A percentile compares a stretch with the other conserved stretches of the same genome.
These are phyloP conservation scores for Suillus placidus DNA, from an alignment of 768 basidiomycete genomes.

Conservation along the genomic window DNA sequence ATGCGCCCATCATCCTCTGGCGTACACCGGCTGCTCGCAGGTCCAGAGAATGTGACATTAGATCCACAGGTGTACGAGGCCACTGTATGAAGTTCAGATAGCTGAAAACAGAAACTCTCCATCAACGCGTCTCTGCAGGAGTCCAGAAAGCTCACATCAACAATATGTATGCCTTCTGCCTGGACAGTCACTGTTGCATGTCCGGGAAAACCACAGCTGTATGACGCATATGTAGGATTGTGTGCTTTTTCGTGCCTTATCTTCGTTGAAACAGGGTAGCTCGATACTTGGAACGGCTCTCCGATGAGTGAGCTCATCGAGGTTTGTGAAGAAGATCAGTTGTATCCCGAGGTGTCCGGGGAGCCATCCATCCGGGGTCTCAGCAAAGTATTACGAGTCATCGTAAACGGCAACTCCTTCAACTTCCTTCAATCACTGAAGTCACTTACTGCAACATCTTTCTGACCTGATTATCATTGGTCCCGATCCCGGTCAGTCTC, in stretches of 20 bases:
- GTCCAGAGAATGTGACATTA: conserved; percentile 60
- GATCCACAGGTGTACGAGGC: conserved; percentile 72
- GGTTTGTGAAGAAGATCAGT: conserved; percentile 15
- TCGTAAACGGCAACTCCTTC: too few relatives aligned
- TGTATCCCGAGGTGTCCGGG: conserved; percentile 21
- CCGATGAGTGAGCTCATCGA: conserved; percentile 34
- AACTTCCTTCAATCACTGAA: too few relatives aligned
- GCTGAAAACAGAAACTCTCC: conserved; percentile 39
- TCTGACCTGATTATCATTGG: too few relatives aligned
- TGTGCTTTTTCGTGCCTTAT: not conserved
- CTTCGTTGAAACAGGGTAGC: conserved; percentile 23
- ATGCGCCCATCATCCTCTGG: conserved; percentile 35
- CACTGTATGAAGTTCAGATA: conserved; percentile 64
- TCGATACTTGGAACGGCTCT: conserved; percentile 33
- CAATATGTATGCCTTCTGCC: conserved; percentile 73
- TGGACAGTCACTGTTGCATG: conserved; percentile 71
- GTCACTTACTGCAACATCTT: too few relatives aligned
- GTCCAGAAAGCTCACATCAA: conserved; percentile 55
- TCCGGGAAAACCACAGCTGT: conserved; percentile 42
- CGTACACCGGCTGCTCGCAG: conserved; percentile 50
- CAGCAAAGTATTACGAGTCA: not conserved
- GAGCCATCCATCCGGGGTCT: conserved; percentile 2
- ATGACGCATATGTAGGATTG: conserved; percentile 23
- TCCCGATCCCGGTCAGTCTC: too few relatives aligned
- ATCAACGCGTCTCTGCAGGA: conserved; percentile 3